Evolutionary conservation across 2,329 filamentous ascomycete species (phyloP), one percentile per base, ranked within the genome.

Genomic region (Acrocalymma vagum): DNA sequence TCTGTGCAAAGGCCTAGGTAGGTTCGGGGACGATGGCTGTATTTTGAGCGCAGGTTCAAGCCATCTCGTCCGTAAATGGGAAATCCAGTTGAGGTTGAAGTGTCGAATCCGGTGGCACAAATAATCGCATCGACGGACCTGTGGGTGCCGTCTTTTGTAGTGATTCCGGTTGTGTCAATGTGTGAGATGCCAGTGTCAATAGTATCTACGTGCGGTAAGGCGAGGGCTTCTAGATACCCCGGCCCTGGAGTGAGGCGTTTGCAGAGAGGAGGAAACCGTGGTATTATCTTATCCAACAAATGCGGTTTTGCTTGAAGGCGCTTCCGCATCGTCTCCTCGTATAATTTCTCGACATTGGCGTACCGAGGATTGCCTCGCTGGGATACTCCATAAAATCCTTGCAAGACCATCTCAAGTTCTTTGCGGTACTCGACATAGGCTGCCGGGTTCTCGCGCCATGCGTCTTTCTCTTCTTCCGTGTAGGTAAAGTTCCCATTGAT

Each of bases 51-150:
- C 4, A 65, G 38, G 21, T 44, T 45, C 22, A 60, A 28, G 6
- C 48, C 48, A 22, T 59, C n/a, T 45, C 67, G 74, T 63, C 22
- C 67, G 53, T 3, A 42, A 18, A 8, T 32, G 39, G n/a, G n/a
- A 15, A 42, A 42, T 8, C 27, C 33, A 3, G 10, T 73, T 45
- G 1, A 40, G 30, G 44, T 47, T 14, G 33, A 31, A 8, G 51
- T 71, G 51, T 85, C 83, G 8, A 82, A 81, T 1, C 85, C 85
- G 0, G 85, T 88, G 2, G 83, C 79, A 51, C 83, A 87, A 53
- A 88, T 47, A 4, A 72, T 46, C 7, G 69, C 56, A 25, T 72
- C 70, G 21, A 71, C 58, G 6, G 67, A 55, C 11, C 60, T 51
- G 27, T 53, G 45, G 27, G 48, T 48, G 4, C 44, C 44, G 38